Percentiles rank a stretch among this genome's conserved stretches.
Conservation (phyloP, 208 protist genomes). For the Balamuthia mandrillaris region DNA sequence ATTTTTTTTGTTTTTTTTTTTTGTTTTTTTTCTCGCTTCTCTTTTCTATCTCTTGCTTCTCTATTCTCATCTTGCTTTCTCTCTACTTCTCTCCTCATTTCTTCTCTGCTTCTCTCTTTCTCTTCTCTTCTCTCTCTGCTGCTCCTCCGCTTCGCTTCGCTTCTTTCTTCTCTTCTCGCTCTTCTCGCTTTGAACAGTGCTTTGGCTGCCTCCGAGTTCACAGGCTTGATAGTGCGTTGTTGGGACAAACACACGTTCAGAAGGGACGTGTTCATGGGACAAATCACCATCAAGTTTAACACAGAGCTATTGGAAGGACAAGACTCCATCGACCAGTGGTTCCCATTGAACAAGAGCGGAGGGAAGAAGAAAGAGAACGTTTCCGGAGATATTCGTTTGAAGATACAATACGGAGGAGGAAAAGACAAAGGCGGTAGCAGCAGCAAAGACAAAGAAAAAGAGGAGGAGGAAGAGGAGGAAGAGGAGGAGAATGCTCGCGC, state of each 20-base stretch:
- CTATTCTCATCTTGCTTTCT: too few species aligned
- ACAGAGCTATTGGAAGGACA: background rate
- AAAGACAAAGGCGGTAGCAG: background rate
- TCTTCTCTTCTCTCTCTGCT: too few species aligned
- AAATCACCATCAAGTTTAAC: background rate
- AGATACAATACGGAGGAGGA: background rate
- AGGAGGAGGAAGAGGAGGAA: background rate
- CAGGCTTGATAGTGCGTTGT: background rate
- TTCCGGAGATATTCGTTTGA: background rate
- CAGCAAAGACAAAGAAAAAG: background rate
- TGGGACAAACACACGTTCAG: background rate
- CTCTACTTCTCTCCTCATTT: too few species aligned
- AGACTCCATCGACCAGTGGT: background rate
- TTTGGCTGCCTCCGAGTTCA: too few species aligned
- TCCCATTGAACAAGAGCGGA: background rate
- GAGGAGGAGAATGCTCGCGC: background rate
- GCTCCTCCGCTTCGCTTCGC: too few species aligned
- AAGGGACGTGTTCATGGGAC: background rate
- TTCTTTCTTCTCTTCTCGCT: too few species aligned
- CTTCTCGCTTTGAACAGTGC: too few species aligned
- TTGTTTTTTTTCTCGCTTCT: too few species aligned
- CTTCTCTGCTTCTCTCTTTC: too few species aligned
- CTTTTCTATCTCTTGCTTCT: too few species aligned
- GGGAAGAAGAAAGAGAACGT: background rate
- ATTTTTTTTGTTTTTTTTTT: too few species aligned